phyloP scores from a whole-genome alignment of 306 rosid species.

The Casuarina equisetifolia region DNA sequence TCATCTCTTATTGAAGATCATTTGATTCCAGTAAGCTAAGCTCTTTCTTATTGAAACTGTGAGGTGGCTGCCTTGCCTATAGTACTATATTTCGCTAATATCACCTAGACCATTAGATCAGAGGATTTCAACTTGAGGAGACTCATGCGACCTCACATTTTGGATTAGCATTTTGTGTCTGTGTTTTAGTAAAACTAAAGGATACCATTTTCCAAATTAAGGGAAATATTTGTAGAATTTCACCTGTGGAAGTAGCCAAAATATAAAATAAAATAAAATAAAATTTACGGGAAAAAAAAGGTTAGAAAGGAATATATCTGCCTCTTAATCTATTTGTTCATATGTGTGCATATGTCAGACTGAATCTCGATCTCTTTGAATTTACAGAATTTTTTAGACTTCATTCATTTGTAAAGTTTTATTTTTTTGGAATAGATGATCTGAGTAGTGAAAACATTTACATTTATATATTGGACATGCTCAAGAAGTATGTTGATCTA shows the following conservation, averaged over 20 bases:
- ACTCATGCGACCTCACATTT: not conserved
- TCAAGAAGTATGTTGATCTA: not conserved
- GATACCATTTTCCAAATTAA: not conserved
- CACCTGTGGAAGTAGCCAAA: constrained; percentile 8
- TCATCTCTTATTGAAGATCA: too few relatives aligned
- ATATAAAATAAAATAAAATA: too few relatives aligned
- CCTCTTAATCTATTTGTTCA: not conserved
- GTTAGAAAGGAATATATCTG: constrained; percentile 8
- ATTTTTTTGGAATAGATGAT: not conserved
- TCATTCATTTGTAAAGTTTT: not conserved
- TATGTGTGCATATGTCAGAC: not conserved
- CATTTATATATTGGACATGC: not conserved
- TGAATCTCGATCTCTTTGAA: not conserved
- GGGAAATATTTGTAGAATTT: not conserved
- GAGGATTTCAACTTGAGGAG: not conserved
- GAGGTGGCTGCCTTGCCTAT: not conserved
- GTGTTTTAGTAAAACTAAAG: constrained; percentile 2
- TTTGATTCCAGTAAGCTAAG: too few relatives aligned
- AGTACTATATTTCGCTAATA: not conserved
- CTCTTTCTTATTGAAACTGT: not conserved
- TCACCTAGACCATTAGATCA: not conserved
- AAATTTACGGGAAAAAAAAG: not conserved
- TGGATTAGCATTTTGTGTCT: not conserved
- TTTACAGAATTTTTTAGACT: not conserved
- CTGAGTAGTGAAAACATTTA: not conserved